These are phyloP conservation scores for Vigna trinervia DNA, from an alignment of 306 rosid genomes.

Conservation along the genomic window DNA sequence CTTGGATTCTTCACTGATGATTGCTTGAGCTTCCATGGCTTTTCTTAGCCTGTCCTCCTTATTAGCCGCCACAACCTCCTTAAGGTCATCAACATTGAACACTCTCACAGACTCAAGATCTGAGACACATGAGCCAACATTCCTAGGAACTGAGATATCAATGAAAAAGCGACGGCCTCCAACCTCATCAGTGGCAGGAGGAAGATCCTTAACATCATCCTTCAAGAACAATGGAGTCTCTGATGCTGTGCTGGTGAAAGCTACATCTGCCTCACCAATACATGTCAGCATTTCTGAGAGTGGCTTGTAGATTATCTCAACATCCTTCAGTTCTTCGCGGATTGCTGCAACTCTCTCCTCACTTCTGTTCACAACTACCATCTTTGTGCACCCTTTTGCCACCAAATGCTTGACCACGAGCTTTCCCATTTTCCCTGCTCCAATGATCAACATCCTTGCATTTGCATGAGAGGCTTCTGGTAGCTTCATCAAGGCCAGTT, in stretches of 20 bases:
- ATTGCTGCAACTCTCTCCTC: constrained; percentile 88
- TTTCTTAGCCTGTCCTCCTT: constrained; percentile 91
- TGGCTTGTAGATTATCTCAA: constrained; percentile 87
- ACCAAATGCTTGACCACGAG: constrained; percentile 95
- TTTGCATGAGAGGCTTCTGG: constrained; percentile 72
- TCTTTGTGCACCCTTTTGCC: constrained; percentile 86
- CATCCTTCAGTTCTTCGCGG: constrained; percentile 65
- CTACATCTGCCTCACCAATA: constrained; percentile 77
- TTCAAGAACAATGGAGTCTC: constrained; percentile 79
- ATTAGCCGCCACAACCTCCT: constrained; percentile 98
- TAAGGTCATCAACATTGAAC: constrained; percentile 95
- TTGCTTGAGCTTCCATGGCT: constrained; percentile 96
- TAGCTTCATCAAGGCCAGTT: constrained; percentile 91
- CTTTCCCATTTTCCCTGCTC: constrained; percentile 99
- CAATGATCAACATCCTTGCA: constrained; percentile 82
- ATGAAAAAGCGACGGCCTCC: constrained; percentile 72
- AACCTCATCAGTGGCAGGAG: constrained; percentile 57
- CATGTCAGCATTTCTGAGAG: constrained; percentile 79
- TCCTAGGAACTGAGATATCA: constrained; percentile 95
- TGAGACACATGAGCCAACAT: constrained; percentile 83
- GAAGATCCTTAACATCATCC: constrained; percentile 79
- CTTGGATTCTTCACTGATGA: constrained; percentile 83
- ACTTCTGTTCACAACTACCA: constrained; percentile 89
- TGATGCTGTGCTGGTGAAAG: constrained; percentile 96
- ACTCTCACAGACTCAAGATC: constrained; percentile 65